Base-by-base conservation (phyloP, 2,329 filamentous ascomycete genomes). In the Thielaviopsis musarum region DNA sequence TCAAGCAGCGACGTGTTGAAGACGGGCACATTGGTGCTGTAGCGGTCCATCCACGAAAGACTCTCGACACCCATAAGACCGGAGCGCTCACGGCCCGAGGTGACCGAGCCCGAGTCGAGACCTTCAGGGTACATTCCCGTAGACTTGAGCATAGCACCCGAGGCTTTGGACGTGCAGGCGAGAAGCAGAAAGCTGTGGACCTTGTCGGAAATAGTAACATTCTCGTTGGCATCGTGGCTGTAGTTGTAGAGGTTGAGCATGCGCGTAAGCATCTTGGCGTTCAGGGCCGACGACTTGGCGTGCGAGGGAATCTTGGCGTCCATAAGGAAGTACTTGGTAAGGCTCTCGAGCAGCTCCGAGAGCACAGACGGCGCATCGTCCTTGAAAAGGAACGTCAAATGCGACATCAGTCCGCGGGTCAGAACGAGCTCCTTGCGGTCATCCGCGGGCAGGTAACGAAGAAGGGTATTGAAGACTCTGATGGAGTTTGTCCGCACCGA, bases 51-150 rank as follows among this genome's bases (percentile, higher is more conserved):
- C 72, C 85, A 85, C 5, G 83, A 78, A 9, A 87, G 76, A 38
- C 78, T 83, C 63, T 89, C 87, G 9, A 91, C 73, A 0, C 83
- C 84, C 53, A 52, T 86, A 71, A 63, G 59, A 59, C 85, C 80
- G 52, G 80, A 73, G 49, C 59, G 59, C 22, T 59, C 49, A 15
- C 58, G 60, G 5, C 60, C 57, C 7, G 57, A 57, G 17, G 74
- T 67, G 41, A 74, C 71, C 13, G 67, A 64, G 34, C 75, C 70
- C 21, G 77, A 73, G 58, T 85, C 80, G 2, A 82, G 76, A 61
- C 86, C 82, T 49, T 84, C 81, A 6, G 90, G 88, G 69, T 97
- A 97, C 70, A 89, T 87, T n/a, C 90, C 91, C 41, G 81, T 82
- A 61, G 88, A 84, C 3, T 83, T 79, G 58, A 90, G 80, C 57